Base-by-base conservation (phyloP, 768 basidiomycete species). In the Russula emetica region DNA sequence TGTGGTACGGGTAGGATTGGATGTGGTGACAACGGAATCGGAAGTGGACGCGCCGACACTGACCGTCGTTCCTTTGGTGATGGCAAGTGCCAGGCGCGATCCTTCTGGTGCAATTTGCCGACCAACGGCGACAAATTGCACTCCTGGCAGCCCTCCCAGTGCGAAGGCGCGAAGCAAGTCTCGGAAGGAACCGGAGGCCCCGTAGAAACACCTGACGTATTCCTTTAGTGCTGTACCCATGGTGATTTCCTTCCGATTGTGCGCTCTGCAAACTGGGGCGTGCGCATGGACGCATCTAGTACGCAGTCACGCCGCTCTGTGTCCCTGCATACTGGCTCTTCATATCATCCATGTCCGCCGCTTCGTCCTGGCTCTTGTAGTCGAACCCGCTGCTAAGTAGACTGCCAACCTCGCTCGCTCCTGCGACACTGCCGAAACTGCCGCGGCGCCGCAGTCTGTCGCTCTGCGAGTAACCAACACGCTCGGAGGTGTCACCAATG, bases 341-440 rank as follows among this genome's bases (percentile, higher is more conserved):
- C 82, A 93, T 84, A 72, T 94, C 92, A 72, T 94, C 92, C 71
- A 85, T 72, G 71, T 93, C 92, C 34, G 78, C 81, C 50, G 81
- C 80, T 63, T 90, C 92, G 71, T 93, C 92, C 73, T 93, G 92
- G 70, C 90, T 92, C 84, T 94, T 94, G 76, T 94, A 94, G 71
- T 92, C 83, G 65, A 81, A 83, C 71, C 83, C 84, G 45, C 88
- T 88, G 66, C 68, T 69, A 26, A 91, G 72, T 16, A 65, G 30
- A 72, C 89, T 90, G 50, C 90, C 92, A 71, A 89, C 76, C 70
- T 93, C 92, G 60, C 86, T 88, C 36, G 83, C 78, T 13, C 90
- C 90, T 10, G 89, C 78, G 38, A 88, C 84, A 34, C 85, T 88
- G 20, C 87, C 83, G 71, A 92, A 90, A 51, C 91, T 92, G 22